Percentiles rank a stretch among this genome's conserved stretches.
These are phyloP conservation scores for Coccinonectria pachysandricola DNA, from an alignment of 2,329 filamentous ascomycete species.

Conservation along the genomic window DNA sequence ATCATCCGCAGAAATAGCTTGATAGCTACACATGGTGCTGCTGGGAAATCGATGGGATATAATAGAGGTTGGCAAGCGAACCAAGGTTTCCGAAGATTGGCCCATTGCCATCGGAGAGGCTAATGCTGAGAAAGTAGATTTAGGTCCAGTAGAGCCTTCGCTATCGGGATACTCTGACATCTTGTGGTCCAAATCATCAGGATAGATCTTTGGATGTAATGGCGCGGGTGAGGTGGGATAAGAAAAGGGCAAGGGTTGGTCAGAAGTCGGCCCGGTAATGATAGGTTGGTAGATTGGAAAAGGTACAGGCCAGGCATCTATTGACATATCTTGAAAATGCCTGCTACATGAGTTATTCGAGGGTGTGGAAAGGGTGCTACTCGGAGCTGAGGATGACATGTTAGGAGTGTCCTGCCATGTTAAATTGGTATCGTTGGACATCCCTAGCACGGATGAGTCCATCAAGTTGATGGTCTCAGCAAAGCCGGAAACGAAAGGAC, in stretches of 20 bases:
- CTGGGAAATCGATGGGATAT: conserved; percentile 24
- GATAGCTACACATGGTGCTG: conserved; percentile 27
- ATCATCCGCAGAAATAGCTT: conserved; percentile 31
- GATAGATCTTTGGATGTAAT: conserved; percentile 25
- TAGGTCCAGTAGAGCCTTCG: no score
- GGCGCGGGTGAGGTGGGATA: conserved; percentile 21
- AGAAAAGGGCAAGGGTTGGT: conserved; percentile 20
- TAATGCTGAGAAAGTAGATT: conserved; percentile 41
- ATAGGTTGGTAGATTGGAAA: conserved; percentile 18
- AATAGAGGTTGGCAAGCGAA: conserved; percentile 33
- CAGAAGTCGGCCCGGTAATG: no score
- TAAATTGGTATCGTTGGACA: no score
- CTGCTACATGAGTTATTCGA: conserved; percentile 29
- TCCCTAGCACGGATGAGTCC: conserved; percentile 14
- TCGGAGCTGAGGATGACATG: conserved; percentile 35
- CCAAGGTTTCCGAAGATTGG: conserved; percentile 38
- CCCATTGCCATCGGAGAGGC: conserved; percentile 37
- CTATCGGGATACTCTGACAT: conserved; percentile 28
- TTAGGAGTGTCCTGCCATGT: conserved; percentile 28
- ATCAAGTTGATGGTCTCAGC: conserved; percentile 14
- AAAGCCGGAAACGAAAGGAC: conserved; percentile 9
- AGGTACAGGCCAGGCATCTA: conserved; percentile 23
- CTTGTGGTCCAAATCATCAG: conserved; percentile 18
- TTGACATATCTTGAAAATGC: no score
- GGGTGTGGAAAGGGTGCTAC: conserved; percentile 37